Percentiles rank a stretch among this genome's conserved stretches.
phyloP scores from a whole-genome alignment of 257 asterid species.

The Penstemon barbatus region DNA sequence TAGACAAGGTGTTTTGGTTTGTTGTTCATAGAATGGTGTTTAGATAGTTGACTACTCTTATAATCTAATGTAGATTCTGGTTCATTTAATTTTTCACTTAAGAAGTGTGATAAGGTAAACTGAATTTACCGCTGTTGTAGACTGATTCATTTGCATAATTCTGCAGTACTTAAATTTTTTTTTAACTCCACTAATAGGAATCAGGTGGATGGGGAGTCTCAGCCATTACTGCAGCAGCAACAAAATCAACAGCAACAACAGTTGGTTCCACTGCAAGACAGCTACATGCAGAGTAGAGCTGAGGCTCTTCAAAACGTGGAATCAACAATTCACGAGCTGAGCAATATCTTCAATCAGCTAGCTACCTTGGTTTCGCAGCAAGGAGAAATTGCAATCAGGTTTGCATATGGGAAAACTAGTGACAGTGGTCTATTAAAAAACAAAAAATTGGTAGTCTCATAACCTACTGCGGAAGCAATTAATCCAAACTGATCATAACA shows the following conservation, averaged over 20 bases:
- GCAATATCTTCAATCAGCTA: conserved; percentile 85
- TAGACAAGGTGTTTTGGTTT: background rate
- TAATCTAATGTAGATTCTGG: background rate
- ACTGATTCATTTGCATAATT: conserved; percentile 9
- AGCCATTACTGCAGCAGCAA: conserved; percentile 78
- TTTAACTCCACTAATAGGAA: conserved; percentile 45
- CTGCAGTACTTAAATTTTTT: conserved; percentile 19
- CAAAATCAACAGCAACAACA: conserved; percentile 83
- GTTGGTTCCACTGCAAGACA: conserved; percentile 80
- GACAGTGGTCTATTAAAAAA: background rate
- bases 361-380: conserved; percentile 95
- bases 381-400: conserved; percentile 96
- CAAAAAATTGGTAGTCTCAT: background rate
- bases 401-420: background rate
- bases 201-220: conserved; percentile 72
- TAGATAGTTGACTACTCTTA: conserved; percentile 5
- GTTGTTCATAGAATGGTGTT: conserved; percentile 8
- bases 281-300: conserved; percentile 95
- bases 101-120: conserved; percentile 9
- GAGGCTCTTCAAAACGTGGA: conserved; percentile 94
- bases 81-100: conserved; percentile 1
- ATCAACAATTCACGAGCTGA: conserved; percentile 85
- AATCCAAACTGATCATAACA: background rate
- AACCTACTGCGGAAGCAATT: conserved; percentile 1
- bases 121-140: background rate